Evolutionary conservation across 495 filamentous ascomycete species (phyloP).

Genomic region (Podospora comata): DNA sequence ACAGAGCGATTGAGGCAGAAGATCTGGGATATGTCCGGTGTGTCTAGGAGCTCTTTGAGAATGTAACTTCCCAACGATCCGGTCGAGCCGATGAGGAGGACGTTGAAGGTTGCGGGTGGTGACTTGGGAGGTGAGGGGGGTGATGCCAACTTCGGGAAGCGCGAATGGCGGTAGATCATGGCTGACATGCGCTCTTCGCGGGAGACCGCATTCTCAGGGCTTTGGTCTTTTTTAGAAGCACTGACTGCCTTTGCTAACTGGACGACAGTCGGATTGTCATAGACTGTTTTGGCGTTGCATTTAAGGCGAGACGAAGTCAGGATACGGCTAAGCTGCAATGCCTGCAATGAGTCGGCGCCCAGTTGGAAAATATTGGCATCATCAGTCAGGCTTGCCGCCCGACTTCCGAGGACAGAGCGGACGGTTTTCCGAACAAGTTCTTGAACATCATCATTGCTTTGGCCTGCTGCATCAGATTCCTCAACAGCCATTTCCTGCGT

Average conservation of each 20-base stretch:
- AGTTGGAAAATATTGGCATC: slow-evolving; percentile 50
- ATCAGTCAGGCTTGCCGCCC: background rate
- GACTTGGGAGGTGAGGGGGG: background rate
- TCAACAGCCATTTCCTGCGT: slow-evolving; percentile 30
- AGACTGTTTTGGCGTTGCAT: slow-evolving; percentile 4
- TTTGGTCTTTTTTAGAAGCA: background rate
- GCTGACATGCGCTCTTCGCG: slow-evolving; percentile 6
- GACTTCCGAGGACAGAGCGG: background rate
- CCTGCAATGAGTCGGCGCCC: slow-evolving; percentile 56
- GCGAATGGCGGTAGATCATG: slow-evolving; percentile 2
- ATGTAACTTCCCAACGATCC: slow-evolving; percentile 3
- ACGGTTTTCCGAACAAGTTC: slow-evolving; percentile 1
- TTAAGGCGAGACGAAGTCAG: background rate
- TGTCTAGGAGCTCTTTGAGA: background rate
- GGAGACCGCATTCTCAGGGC: background rate
- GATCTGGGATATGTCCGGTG: background rate
- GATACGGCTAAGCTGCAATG: slow-evolving; percentile 34
- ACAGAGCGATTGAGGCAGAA: slow-evolving; percentile 1
- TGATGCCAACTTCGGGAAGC: background rate
- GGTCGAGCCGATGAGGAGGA: slow-evolving; percentile 4
- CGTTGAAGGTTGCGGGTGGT: background rate
- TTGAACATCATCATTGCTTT: background rate
- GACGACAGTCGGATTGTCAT: slow-evolving; percentile 3
- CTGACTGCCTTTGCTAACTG: background rate
- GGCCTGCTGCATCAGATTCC: too few species aligned